A percentile compares a stretch with the other conserved stretches of the same genome.
phyloP scores from a whole-genome alignment of 768 basidiomycete species.

The Leucosporidium yakuticum region DNA sequence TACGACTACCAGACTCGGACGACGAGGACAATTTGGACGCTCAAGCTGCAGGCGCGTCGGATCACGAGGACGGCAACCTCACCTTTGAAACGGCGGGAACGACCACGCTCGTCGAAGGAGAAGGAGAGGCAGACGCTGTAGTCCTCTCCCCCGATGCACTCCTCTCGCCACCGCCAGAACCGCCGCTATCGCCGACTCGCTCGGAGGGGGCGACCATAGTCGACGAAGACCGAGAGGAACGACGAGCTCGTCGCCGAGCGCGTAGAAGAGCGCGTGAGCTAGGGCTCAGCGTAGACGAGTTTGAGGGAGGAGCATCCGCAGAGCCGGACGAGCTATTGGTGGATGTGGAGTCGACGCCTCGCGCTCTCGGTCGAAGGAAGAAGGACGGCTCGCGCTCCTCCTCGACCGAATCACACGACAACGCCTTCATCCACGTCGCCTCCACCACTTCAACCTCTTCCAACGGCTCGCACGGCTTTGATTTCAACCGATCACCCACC shows the following conservation, averaged over 20 bases:
- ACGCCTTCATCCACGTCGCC: constrained; percentile 4
- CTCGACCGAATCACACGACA: not conserved
- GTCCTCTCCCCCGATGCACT: not conserved
- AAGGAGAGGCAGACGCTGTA: not conserved
- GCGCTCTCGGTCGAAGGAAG: constrained; percentile 1
- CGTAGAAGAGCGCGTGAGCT: constrained; percentile 6
- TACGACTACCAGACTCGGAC: constrained; percentile 19
- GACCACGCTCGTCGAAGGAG: constrained; percentile 6
- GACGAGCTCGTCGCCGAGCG: not conserved
- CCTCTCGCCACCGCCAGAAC: not conserved
- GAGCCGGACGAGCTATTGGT: not conserved
- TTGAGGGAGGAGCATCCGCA: constrained; percentile 4
- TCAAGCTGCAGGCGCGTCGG: not conserved
- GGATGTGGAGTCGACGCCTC: not conserved
- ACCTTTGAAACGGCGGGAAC: not conserved
- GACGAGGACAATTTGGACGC: constrained; percentile 8
- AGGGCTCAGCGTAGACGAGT: constrained; percentile 15
- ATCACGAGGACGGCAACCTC: not conserved
- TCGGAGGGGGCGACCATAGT: not conserved
- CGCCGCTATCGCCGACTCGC: not conserved
- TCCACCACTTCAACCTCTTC: not conserved
- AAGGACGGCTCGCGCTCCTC: not conserved
- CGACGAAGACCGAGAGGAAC: constrained; percentile 3
- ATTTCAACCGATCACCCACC: not conserved
- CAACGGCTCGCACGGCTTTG: constrained; percentile 5